Base-by-base conservation (phyloP, 208 protist species). In the Crithidia mellificae region DNA sequence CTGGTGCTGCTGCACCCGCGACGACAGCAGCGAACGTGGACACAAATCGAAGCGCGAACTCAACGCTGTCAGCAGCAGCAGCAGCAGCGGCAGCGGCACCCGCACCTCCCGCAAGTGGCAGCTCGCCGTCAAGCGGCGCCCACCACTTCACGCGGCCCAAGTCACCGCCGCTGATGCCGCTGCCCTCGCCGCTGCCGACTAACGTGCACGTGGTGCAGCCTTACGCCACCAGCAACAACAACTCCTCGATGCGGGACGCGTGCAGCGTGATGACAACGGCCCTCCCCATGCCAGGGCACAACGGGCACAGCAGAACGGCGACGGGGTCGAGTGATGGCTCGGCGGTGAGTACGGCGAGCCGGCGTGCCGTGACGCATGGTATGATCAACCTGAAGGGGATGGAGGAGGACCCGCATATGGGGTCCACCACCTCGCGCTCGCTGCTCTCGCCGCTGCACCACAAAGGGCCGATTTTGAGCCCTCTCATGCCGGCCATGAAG, bases 381-480 rank as follows among this genome's bases (percentile, higher is more conserved):
- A 12, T 50, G 22, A 14, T 25, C 6, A 30, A 32, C 32, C 5
- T 54, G 20, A 39, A 46, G 19, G 20, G 34, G 46, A 0, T 29
- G n/a, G 59, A 43, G 46, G 59, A 65, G 46, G 59, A 54, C 12
- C 20, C 46, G 29, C 32, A 27, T 0, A 27, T 65, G 32, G 22
- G 2, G 11, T 24, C 47, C 8, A 20, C 24, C 20, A 17, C 17
- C 47, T 19, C 59, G 32, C 59, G 50, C 46, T 44, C 59, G 2
- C 32, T 34, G 1, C 22, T 65, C 12, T 64, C 58, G 17, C 59
- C 59, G 22, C 19, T 14, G 47, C 59, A 46, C 22, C 17, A 55
- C 59, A 55, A 53, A 24, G 46, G 29, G 15, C 43, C 46, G 6
- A 54, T 43, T 24, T n/a, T 65, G 47, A 65, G 22, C 20, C 46